Evolutionary conservation across 768 basidiomycete species (phyloP).

Genomic region (Amanita pseudoporphyria): DNA sequence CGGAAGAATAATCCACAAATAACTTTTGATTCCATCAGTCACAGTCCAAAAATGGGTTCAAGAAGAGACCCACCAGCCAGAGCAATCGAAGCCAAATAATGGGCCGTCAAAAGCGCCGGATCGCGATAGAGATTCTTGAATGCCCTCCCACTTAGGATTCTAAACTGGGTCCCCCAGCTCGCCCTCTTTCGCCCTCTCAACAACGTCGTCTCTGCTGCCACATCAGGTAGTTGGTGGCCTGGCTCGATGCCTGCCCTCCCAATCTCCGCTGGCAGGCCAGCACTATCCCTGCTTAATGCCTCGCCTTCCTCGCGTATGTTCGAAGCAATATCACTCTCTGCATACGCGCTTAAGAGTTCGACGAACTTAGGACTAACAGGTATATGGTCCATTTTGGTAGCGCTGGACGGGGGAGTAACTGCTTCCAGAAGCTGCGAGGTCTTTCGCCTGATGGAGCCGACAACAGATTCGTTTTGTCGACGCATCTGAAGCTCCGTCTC

Average conservation of each 20-base stretch:
- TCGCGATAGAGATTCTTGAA: slow-evolving; percentile 99
- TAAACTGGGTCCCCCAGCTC: slow-evolving; percentile 83
- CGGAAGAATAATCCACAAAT: slow-evolving; percentile 93
- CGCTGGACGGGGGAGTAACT: slow-evolving; percentile 28
- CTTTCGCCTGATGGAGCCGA: slow-evolving; percentile 53
- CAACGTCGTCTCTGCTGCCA: slow-evolving; percentile 55
- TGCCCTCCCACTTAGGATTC: slow-evolving; percentile 87
- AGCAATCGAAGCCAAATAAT: slow-evolving; percentile 78
- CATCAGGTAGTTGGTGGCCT: slow-evolving; percentile 47
- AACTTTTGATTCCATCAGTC: slow-evolving; percentile 31
- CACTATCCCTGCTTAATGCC: slow-evolving; percentile 27
- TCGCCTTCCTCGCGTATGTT: slow-evolving; percentile 55
- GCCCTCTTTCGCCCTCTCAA: slow-evolving; percentile 73
- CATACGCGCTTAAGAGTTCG: slow-evolving; percentile 65
- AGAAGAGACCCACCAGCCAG: slow-evolving; percentile 59
- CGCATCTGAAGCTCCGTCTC: slow-evolving; percentile 46
- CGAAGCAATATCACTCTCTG: slow-evolving; percentile 53
- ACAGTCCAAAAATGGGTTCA: slow-evolving; percentile 5
- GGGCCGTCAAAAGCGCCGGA: slow-evolving; percentile 82
- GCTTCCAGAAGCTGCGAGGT: slow-evolving; percentile 65
- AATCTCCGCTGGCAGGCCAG: slow-evolving; percentile 14
- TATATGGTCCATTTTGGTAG: slow-evolving; percentile 13
- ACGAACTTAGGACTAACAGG: slow-evolving; percentile 51
- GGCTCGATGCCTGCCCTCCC: slow-evolving; percentile 18
- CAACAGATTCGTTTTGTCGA: slow-evolving; percentile 24